These are phyloP conservation scores for Saccharomyces hybrid DNA, from an alignment of 1,139 yeast species.

Conservation along the genomic window DNA sequence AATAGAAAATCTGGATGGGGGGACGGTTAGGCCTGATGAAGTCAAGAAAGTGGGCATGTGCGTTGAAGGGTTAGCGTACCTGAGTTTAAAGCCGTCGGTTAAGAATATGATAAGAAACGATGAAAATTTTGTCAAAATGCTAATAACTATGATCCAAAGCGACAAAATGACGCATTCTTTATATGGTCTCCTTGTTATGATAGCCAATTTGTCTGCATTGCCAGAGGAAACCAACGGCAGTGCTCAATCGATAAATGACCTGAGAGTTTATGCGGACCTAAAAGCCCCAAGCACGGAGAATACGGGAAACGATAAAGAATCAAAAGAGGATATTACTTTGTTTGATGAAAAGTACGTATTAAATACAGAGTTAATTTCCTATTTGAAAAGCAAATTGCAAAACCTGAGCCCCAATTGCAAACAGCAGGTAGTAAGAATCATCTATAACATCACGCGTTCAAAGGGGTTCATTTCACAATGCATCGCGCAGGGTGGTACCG, in stretches of 20 bases:
- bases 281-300: constrained; percentile 10
- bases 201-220: constrained; percentile 23
- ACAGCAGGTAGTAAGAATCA: constrained; percentile 23
- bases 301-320: constrained; percentile 14
- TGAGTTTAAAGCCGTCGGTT: constrained; percentile 25
- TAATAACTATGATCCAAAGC: constrained; percentile 11
- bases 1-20: neutral
- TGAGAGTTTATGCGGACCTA: constrained; percentile 21
- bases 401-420: constrained; percentile 20
- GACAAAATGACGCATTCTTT: constrained; percentile 4
- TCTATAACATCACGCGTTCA: constrained; percentile 23
- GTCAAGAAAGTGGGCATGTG: constrained; percentile 12
- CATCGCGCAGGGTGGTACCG: constrained; percentile 26
- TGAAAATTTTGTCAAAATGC: constrained; percentile 12
- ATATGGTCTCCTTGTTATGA: constrained; percentile 25
- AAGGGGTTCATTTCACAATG: constrained; percentile 14
- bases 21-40: constrained; percentile 2
- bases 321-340: constrained; percentile 15
- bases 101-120: constrained; percentile 19
- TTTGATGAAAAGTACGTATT: constrained; percentile 22
- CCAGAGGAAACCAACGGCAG: constrained; percentile 13
- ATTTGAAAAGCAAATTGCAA: constrained; percentile 11
- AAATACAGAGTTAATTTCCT: constrained; percentile 18
- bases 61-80: constrained; percentile 31
- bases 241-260: constrained; percentile 17